Percentiles rank a stretch among this genome's conserved stretches.
Evolutionary conservation across 495 filamentous ascomycete species (phyloP).

Genomic region (Lepraria neglecta): DNA sequence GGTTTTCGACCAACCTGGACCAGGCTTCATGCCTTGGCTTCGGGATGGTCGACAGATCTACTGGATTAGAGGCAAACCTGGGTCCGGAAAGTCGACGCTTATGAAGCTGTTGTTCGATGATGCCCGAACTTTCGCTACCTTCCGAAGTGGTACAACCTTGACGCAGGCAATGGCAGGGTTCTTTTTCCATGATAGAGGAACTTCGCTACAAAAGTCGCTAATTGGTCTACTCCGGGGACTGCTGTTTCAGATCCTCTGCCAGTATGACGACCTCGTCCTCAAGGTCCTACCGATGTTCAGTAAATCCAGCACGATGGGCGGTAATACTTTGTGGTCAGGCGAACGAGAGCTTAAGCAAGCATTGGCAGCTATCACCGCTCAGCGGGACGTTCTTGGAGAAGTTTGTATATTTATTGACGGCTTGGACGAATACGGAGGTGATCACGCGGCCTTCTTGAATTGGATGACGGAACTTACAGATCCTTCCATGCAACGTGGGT

Average conservation of each 20-base stretch:
- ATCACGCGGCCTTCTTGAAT: not conserved
- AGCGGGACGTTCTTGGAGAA: conserved; percentile 1
- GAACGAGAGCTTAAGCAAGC: conserved; percentile 4
- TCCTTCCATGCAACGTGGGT: not conserved
- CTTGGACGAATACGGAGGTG: conserved; percentile 8
- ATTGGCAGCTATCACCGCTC: not conserved
- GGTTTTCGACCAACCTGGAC: not conserved
- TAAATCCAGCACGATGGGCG: not conserved
- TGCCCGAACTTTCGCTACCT: not conserved
- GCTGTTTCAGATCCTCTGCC: conserved; percentile 5
- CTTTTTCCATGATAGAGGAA: conserved; percentile 9
- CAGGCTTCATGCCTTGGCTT: not conserved
- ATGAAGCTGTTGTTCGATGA: conserved; percentile 5
- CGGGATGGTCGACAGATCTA: not conserved
- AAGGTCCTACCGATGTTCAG: not conserved
- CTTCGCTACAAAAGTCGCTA: conserved; percentile 1
- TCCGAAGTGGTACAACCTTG: not conserved
- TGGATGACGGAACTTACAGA: not conserved
- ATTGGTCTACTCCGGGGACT: not conserved
- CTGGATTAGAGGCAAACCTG: conserved; percentile 10
- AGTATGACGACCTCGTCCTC: not conserved
- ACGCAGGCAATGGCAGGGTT: not conserved
- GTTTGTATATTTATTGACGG: conserved; percentile 1
- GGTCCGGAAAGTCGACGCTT: conserved; percentile 5
- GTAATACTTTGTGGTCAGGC: not conserved